Conservation (phyloP, 257 asterid species). For the Plantago major region DNA sequence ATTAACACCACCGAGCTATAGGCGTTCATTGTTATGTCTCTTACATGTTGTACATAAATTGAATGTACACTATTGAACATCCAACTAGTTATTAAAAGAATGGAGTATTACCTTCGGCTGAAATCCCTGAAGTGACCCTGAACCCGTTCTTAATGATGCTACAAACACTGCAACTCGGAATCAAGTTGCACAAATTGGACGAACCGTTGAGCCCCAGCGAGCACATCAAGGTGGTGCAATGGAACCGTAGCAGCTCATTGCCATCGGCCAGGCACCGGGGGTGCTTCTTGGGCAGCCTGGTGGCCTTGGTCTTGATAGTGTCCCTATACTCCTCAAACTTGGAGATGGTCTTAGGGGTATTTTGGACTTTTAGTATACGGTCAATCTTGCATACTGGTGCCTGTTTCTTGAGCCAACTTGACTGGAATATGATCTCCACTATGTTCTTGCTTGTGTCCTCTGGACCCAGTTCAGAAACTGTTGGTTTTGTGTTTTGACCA, state of each 20-base stretch:
- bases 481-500: no score
- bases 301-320: constrained; percentile 64
- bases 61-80: no score
- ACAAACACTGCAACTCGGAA: constrained; percentile 55
- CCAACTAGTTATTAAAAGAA: no score
- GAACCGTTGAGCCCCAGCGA: constrained; percentile 82
- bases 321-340: constrained; percentile 84
- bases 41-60: no score
- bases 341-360: constrained; percentile 66
- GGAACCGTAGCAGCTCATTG: constrained; percentile 81
- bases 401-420: constrained; percentile 82
- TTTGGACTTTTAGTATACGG: constrained; percentile 71
- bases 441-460: constrained; percentile 94
- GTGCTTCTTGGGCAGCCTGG: constrained; percentile 61
- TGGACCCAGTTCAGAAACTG: constrained; percentile 74
- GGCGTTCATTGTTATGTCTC: no score
- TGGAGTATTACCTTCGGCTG: constrained; percentile 28
- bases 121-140: constrained; percentile 35
- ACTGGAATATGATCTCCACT: constrained; percentile 89
- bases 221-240: constrained; percentile 71
- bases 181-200: constrained; percentile 70
- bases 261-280: constrained; percentile 94
- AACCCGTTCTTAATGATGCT: constrained; percentile 65
- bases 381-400: constrained; percentile 77
- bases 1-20: not conserved